phyloP scores from a whole-genome alignment of 371 early-diverging fungal genomes.

The Mortierella sp. region DNA sequence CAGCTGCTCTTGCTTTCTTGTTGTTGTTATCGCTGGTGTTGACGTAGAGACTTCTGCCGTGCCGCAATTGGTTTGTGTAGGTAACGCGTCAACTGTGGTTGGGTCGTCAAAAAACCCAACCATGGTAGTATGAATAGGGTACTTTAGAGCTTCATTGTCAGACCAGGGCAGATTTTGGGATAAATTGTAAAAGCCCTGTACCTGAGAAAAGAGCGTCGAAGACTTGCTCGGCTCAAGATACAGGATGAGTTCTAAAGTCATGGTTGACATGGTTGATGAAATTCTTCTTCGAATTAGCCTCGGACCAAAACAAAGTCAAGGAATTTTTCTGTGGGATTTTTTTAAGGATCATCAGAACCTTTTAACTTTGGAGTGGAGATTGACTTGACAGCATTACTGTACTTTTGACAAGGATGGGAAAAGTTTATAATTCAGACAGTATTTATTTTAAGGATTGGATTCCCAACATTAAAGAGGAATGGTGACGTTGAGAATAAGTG shows the following conservation, averaged over 20 bases:
- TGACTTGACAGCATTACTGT: no score
- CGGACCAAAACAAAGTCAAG: no score
- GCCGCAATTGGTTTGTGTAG: background rate
- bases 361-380: no score
- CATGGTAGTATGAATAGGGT: conserved; percentile 48
- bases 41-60: background rate
- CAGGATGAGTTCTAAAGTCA: conserved; percentile 31
- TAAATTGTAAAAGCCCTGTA: conserved; percentile 2
- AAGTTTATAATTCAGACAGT: no score
- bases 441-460: no score
- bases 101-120: conserved; percentile 46
- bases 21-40: background rate
- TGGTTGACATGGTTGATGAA: background rate
- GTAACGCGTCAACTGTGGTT: background rate
- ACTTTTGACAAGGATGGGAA: no score
- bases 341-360: background rate
- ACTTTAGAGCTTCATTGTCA: conserved; percentile 38
- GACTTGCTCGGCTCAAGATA: conserved; percentile 29
- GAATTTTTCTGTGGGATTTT: background rate
- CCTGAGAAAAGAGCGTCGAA: conserved; percentile 22
- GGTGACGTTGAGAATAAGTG: background rate
- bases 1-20: background rate
- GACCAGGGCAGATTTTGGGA: conserved; percentile 9
- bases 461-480: no score
- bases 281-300: no score